A percentile compares a stretch with the other conserved stretches of the same genome.
These are phyloP conservation scores for Gossypium schwendimanii DNA, from an alignment of 441 rosid genomes.

Conservation along the genomic window DNA sequence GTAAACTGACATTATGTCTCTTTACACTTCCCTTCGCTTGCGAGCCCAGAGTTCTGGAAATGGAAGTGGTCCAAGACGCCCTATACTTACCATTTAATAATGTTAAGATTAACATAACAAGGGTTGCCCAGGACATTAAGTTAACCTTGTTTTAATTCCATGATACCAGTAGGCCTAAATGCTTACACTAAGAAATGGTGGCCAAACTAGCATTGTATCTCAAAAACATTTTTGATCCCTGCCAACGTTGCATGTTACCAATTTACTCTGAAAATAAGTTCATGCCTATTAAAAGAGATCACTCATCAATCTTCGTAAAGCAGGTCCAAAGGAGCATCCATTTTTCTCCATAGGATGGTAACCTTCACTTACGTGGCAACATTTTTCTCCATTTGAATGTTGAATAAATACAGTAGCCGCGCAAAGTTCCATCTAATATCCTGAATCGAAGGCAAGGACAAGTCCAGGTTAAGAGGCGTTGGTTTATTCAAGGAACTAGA, in stretches of 20 bases:
- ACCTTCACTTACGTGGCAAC: slow-evolving; percentile 70
- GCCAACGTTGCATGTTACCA: neutral
- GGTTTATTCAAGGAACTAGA: slow-evolving; percentile 78
- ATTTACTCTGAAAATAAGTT: neutral
- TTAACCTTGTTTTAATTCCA: neutral
- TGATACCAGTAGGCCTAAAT: neutral
- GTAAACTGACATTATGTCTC: neutral
- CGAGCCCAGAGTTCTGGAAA: neutral
- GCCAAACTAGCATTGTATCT: slow-evolving; percentile 1
- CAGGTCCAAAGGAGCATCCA: neutral
- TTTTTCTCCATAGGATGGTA: neutral
- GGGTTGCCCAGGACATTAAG: neutral
- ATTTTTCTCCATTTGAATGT: slow-evolving; percentile 84
- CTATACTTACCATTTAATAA: neutral
- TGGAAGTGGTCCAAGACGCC: neutral
- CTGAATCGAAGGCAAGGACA: slow-evolving; percentile 62
- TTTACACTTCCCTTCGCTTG: neutral
- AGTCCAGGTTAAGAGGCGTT: slow-evolving; percentile 63
- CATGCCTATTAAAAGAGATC: neutral
- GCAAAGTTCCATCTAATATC: slow-evolving; percentile 68
- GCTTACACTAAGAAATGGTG: neutral
- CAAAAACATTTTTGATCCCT: neutral
- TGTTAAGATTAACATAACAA: neutral
- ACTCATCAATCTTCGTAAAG: neutral
- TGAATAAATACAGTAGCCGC: slow-evolving; percentile 74